Evolutionary conservation across 1,139 yeast genomes (phyloP), one percentile per base, ranked within the genome.

Genomic region (Yamadazyma membranifaciens): DNA sequence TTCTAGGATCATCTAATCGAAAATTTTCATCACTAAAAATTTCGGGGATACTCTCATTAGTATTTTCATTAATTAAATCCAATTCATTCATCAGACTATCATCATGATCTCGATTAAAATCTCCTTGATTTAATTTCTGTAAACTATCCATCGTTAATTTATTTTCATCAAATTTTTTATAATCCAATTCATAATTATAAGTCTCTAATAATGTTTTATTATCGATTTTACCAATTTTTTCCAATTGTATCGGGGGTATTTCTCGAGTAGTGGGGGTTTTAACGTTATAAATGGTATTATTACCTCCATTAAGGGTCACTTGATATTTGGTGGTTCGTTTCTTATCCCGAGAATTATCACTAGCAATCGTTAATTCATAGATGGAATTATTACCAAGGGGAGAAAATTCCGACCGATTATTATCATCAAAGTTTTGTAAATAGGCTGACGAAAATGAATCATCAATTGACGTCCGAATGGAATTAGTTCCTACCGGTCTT

Each of bases 1-100:
- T 74, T 43, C 96, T 71, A 3, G 97, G 97, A 57, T 94, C 89
- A 55, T 92, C 97, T 31, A 92, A 69, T 48, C 88, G 74, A 62
- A 92, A 92, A 38, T 82, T 76, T 5, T 76, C 68, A 31, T 76
- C 79, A 45, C 83, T 80, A 54, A 79, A 94, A 2, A 87, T 79
- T 4, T 65, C 62, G 0, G 98, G 98, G 3, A 92, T 78, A 2
- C 70, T 54, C 38, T 54, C 46, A 15, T 52, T 53, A 9, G 51
- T 54, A 9, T 38, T 46, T 9, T 46, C 48, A 6, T 44, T 46
- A 10, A 31, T 31, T 6, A 35, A 10, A 24, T 34, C 33, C 9
- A 30, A 11, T 30, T 51, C 43, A 13, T 60, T 55, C 11, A 48
- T 30, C 11, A 34, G 16, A 16, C 45, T 42, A 12, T 34, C 34